phyloP scores from a whole-genome alignment of 2,329 filamentous ascomycete genomes.

The Alternaria atra region DNA sequence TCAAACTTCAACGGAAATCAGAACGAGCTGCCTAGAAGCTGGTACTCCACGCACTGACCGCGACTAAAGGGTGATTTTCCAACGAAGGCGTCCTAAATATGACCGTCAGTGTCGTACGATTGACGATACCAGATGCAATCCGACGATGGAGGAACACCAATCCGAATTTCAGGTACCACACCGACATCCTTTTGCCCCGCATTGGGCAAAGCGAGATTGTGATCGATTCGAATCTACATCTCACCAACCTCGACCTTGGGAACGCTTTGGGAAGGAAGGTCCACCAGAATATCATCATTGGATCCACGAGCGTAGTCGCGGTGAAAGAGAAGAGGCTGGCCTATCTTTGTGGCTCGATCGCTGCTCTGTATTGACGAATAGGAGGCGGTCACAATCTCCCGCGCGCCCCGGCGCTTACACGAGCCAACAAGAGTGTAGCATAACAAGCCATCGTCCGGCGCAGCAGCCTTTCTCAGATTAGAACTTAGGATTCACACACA shows the following conservation, averaged over 20 bases:
- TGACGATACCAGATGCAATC: constrained; percentile 6
- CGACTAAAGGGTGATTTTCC: not conserved
- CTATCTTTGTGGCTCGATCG: not conserved
- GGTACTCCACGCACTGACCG: not conserved
- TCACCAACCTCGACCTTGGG: not conserved
- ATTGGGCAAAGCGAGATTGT: not conserved
- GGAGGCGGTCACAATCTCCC: constrained; percentile 1
- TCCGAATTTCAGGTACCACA: not conserved
- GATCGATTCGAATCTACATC: not conserved
- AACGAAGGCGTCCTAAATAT: not conserved
- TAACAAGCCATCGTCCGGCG: not conserved
- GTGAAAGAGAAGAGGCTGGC: not conserved
- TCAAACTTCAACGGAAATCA: not conserved
- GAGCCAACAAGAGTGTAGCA: constrained; percentile 6
- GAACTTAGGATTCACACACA: not conserved
- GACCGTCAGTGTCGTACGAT: constrained; percentile 11
- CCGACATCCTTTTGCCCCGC: not conserved
- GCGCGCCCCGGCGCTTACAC: constrained; percentile 15
- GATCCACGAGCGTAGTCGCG: not conserved
- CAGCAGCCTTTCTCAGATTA: constrained; percentile 3
- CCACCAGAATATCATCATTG: not conserved
- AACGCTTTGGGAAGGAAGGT: not conserved
- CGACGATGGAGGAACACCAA: not conserved
- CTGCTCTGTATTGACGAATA: not conserved
- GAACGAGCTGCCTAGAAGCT: not conserved